Base-by-base conservation (phyloP, 768 basidiomycete species). In the Jaapia argillacea region DNA sequence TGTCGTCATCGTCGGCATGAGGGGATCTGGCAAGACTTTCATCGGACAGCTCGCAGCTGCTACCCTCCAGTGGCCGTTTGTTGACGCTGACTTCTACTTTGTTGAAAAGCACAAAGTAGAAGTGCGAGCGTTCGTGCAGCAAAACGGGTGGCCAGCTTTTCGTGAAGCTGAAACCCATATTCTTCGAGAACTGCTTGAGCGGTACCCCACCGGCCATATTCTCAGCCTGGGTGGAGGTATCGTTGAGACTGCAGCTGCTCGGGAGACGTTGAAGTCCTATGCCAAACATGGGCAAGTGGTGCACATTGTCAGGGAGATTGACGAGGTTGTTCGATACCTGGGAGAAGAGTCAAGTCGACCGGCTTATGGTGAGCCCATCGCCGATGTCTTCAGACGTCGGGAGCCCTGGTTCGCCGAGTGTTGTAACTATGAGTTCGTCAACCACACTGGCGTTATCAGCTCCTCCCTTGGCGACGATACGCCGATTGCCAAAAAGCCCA, bases 161-260 rank as follows among this genome's bases (percentile, higher is more conserved):
- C 82, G 96, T 14, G 68, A 63, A 13, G 83, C 81, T 1, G 96
- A 99, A 62, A 65, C 75, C 0, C 72, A 67, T 6, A 70, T 84
- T 41, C 69, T 97, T 7, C 62, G 74, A 24, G 77, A 86, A 31
- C 69, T 96, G 31, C 67, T 94, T 31, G 54, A 61, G 14, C 65
- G 69, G 10, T 68, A 75, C 41, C 64, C 71, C 33, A 64, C 71
- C 4, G 71, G 69, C 0, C 79, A 90, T 60, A 71, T 97, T 43
- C 76, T 98, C 58, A 90, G 86, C 50, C 78, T 96, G 16, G 94
- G 96, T 3, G 96, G 96, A 3, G 94, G 94, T 1, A 80, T 98
- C 45, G 89, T 98, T 24, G 94, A 99, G 63, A 86, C 80, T 0
- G 71, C 80, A 1, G 72, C 68, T 33, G 85, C 89, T 10, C 70